Evolutionary conservation across 176 grass and related monocot genomes (phyloP).

Genomic region (Musa beccarii): DNA sequence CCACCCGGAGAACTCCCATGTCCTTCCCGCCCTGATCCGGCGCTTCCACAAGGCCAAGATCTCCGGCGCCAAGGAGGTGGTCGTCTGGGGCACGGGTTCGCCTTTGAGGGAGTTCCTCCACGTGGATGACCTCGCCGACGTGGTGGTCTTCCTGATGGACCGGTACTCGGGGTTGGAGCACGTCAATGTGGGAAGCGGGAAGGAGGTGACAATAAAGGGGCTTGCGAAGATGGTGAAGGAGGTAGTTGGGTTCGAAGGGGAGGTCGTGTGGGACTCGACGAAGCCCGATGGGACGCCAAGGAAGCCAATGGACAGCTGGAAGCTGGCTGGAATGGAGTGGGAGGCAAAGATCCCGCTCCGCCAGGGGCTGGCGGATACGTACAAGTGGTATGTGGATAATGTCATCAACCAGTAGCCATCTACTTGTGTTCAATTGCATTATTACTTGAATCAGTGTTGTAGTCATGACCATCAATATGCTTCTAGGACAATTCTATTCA

Average conservation of each 20-base stretch:
- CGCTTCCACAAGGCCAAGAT: constrained; percentile 69
- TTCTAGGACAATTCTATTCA: not conserved
- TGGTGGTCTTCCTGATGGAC: constrained; percentile 57
- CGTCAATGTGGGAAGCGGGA: constrained; percentile 64
- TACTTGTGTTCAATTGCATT: not conserved
- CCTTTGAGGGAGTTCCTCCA: constrained; percentile 60
- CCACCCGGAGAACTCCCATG: constrained; percentile 53
- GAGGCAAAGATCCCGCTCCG: constrained; percentile 39
- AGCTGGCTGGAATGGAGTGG: constrained; percentile 48
- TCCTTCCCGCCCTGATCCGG: constrained; percentile 60
- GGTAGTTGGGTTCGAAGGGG: constrained; percentile 42
- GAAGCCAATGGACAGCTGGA: constrained; percentile 54
- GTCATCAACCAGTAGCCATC: constrained; percentile 10
- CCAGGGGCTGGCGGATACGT: constrained; percentile 39
- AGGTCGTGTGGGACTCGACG: constrained; percentile 39
- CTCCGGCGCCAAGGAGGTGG: constrained; percentile 30
- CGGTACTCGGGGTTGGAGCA: constrained; percentile 54
- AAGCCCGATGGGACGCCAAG: constrained; percentile 44
- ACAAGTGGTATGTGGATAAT: constrained; percentile 49
- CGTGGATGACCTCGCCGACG: constrained; percentile 66
- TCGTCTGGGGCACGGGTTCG: constrained; percentile 58
- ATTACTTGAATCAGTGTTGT: not conserved
- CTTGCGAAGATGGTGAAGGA: constrained; percentile 56
- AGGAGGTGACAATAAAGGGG: constrained; percentile 51
- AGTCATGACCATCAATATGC: not conserved